These are phyloP conservation scores for Debaryomyces castellii DNA, from an alignment of 805 yeast genomes.

Conservation along the genomic window DNA sequence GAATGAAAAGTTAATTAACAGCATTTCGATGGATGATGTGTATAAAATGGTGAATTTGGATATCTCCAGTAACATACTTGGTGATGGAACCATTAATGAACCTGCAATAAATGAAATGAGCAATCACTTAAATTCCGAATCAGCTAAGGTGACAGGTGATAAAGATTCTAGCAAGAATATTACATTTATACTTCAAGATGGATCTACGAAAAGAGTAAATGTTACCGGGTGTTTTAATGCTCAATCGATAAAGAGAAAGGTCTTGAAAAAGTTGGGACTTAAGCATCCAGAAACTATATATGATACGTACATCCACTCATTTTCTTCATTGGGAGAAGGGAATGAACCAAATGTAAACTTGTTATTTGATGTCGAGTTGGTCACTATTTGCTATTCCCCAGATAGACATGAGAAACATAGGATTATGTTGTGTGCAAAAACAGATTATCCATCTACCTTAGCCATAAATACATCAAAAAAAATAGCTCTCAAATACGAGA, in stretches of 20 bases:
- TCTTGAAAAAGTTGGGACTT: constrained; percentile 57
- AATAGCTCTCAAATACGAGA: constrained; percentile 33
- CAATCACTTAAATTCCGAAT: background rate
- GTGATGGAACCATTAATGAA: constrained; percentile 4
- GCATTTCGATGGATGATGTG: constrained; percentile 25
- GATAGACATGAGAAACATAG: constrained; percentile 71
- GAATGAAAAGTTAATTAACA: constrained; percentile 23
- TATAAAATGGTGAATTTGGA: constrained; percentile 17
- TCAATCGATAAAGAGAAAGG: constrained; percentile 69
- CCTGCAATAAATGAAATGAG: constrained; percentile 4
- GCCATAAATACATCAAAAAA: constrained; percentile 59
- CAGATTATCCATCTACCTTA: constrained; percentile 59
- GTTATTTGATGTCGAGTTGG: constrained; percentile 75
- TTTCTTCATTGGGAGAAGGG: constrained; percentile 23
- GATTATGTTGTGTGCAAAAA: constrained; percentile 62
- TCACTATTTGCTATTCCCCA: constrained; percentile 76
- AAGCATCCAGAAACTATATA: constrained; percentile 46
- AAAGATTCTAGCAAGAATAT: constrained; percentile 39
- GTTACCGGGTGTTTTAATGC: constrained; percentile 81
- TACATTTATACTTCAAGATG: constrained; percentile 74
- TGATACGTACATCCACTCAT: constrained; percentile 59
- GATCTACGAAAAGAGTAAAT: constrained; percentile 64
- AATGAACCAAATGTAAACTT: constrained; percentile 29
- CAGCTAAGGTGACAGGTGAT: background rate
- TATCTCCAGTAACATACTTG: constrained; percentile 2